Conservation (phyloP, 1,284 basidiomycete genomes). For the Takashimella koratensis region DNA sequence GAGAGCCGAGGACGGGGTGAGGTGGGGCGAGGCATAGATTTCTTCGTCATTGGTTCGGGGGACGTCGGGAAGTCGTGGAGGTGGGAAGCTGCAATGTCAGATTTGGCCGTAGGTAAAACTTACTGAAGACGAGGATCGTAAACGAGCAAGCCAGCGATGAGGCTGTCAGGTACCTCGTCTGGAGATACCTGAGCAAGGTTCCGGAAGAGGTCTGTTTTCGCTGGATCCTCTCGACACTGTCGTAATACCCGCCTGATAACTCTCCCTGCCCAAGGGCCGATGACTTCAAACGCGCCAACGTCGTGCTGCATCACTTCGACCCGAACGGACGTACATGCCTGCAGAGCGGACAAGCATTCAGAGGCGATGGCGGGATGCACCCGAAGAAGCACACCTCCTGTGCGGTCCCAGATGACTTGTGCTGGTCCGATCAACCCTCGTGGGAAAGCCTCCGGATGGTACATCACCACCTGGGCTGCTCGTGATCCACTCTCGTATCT, state of each 20-base stretch:
- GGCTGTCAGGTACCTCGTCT: conserved; percentile 64
- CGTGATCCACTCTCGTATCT: conserved; percentile 58
- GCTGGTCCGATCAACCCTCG: conserved; percentile 65
- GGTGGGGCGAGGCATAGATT: conserved; percentile 22
- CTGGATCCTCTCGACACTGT: conserved; percentile 56
- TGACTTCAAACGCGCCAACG: conserved; percentile 77
- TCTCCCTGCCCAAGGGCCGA: conserved; percentile 75
- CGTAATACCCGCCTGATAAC: conserved; percentile 69
- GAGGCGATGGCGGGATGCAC: conserved; percentile 70
- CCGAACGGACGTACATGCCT: conserved; percentile 56
- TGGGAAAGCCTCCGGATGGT: conserved; percentile 57
- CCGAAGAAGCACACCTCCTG: conserved; percentile 61
- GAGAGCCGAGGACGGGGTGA: conserved; percentile 59
- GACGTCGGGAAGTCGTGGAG: conserved; percentile 11
- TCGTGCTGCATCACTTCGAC: conserved; percentile 65
- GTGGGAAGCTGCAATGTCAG: conserved; percentile 27
- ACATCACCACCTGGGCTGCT: conserved; percentile 38
- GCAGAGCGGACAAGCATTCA: conserved; percentile 57
- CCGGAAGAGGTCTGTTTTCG: conserved; percentile 68
- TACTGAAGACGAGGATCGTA: conserved; percentile 61
- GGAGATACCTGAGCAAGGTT: conserved; percentile 61
- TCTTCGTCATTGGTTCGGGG: conserved; percentile 10
- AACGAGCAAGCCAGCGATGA: conserved; percentile 70
- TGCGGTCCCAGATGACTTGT: conserved; percentile 67
- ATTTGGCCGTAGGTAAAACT: conserved; percentile 1